phyloP scores from a whole-genome alignment of 148 eudicot genomes.

The Vaccinium vitisidaea region DNA sequence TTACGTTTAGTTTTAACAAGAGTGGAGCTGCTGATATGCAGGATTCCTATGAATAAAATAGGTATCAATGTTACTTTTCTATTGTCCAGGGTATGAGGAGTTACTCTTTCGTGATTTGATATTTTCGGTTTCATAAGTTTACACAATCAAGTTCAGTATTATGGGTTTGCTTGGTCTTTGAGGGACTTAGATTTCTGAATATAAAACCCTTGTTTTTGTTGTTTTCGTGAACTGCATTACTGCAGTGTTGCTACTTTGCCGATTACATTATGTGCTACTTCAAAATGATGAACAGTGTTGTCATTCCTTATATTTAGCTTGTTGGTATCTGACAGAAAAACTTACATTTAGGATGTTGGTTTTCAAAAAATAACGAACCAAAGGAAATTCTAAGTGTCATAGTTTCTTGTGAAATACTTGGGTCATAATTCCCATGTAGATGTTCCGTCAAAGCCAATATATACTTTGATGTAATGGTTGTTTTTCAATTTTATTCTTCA shows the following conservation, averaged over 20 bases:
- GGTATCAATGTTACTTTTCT: neutral
- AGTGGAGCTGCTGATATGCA: neutral
- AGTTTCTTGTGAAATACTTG: neutral
- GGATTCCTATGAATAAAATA: too few species aligned
- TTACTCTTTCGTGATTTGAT: neutral
- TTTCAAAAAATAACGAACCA: neutral
- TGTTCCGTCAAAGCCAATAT: neutral
- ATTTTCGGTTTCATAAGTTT: neutral
- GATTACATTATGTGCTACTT: neutral
- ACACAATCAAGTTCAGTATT: neutral
- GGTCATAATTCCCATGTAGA: neutral
- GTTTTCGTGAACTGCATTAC: neutral
- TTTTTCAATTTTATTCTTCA: neutral
- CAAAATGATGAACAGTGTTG: neutral
- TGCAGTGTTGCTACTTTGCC: neutral
- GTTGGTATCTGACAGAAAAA: neutral
- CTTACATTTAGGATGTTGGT: neutral
- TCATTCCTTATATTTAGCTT: neutral
- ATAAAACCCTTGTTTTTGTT: neutral
- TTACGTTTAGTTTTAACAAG: neutral
- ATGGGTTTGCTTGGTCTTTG: constrained; percentile 1
- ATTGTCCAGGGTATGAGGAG: constrained; percentile 1
- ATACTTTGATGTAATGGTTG: neutral
- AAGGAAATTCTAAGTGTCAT: neutral
- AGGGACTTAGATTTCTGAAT: neutral